Conservation (phyloP, 495 filamentous ascomycete genomes). For the Parmelia sp. region DNA sequence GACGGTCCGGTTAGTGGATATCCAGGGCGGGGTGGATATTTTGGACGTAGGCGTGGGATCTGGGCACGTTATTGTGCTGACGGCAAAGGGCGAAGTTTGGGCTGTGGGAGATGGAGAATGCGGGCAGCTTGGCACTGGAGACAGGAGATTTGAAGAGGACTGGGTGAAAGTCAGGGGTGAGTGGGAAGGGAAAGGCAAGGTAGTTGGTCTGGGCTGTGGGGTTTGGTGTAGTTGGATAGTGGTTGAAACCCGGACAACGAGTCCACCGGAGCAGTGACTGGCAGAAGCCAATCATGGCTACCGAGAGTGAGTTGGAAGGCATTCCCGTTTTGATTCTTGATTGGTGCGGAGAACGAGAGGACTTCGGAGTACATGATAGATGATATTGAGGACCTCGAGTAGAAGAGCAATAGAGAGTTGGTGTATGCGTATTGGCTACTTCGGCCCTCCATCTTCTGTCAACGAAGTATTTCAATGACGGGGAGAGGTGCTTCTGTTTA, state of each 20-base stretch:
- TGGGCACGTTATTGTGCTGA: conserved; percentile 52
- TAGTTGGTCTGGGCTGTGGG: conserved; percentile 14
- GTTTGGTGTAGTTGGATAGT: conserved; percentile 18
- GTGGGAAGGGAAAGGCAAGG: conserved; percentile 14
- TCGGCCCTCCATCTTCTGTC: not conserved
- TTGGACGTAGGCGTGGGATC: conserved; percentile 54
- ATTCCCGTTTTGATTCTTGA: not conserved
- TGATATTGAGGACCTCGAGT: not conserved
- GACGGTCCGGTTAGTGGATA: conserved; percentile 35
- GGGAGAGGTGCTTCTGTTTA: not conserved
- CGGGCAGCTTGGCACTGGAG: conserved; percentile 52
- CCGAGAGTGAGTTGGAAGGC: not conserved
- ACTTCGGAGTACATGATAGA: not conserved
- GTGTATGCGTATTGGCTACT: not conserved
- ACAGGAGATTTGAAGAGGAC: conserved; percentile 11
- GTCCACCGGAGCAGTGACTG: not conserved
- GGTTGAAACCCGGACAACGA: conserved; percentile 8
- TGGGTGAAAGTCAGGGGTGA: conserved; percentile 18
- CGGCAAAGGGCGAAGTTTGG: conserved; percentile 45
- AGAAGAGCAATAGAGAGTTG: not conserved
- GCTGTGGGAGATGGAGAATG: conserved; percentile 48
- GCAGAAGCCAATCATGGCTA: not conserved
- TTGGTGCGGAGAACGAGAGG: not conserved
- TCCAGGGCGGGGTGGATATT: conserved; percentile 39
- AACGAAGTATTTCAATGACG: not conserved